Percentiles rank a stretch among this genome's conserved stretches.
phyloP scores from a whole-genome alignment of 129 eudicot species.

The Solidago caesia region DNA sequence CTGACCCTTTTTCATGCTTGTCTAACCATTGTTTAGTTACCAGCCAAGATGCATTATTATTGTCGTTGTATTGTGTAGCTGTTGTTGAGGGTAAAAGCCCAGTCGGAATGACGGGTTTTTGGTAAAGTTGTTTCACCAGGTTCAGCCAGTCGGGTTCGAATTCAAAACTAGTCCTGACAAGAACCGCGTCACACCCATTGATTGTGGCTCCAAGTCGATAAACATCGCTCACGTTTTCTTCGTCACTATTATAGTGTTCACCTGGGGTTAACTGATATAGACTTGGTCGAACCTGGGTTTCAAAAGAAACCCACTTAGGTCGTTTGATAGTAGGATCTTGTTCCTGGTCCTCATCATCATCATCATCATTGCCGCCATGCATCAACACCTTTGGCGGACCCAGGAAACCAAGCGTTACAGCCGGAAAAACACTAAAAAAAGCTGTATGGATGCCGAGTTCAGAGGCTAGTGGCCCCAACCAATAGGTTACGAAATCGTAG shows the following conservation, averaged over 20 bases:
- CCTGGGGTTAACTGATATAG: neutral
- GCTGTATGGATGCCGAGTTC: neutral
- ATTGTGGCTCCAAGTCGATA: neutral
- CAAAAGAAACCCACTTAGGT: constrained; percentile 19
- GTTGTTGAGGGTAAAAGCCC: neutral
- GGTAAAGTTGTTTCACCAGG: neutral
- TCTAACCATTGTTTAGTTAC: constrained; percentile 25
- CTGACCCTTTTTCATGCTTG: constrained; percentile 31
- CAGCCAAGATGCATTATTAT: constrained; percentile 13
- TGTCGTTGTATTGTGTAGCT: too few relatives aligned
- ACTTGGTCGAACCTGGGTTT: neutral
- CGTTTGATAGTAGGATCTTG: neutral
- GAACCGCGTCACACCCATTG: neutral
- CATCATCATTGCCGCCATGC: neutral
- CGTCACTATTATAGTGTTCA: neutral
- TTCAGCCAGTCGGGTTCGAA: neutral
- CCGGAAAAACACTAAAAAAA: neutral
- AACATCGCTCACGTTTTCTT: neutral
- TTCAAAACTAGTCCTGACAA: neutral
- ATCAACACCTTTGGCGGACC: neutral
- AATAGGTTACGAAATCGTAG: constrained; percentile 25
- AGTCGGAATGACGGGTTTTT: neutral
- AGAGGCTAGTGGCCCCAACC: constrained; percentile 21
- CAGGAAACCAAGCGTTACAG: neutral
- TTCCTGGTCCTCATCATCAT: neutral